Evolutionary conservation across 2,329 filamentous ascomycete genomes (phyloP).

Genomic region (Claviceps sp.): DNA sequence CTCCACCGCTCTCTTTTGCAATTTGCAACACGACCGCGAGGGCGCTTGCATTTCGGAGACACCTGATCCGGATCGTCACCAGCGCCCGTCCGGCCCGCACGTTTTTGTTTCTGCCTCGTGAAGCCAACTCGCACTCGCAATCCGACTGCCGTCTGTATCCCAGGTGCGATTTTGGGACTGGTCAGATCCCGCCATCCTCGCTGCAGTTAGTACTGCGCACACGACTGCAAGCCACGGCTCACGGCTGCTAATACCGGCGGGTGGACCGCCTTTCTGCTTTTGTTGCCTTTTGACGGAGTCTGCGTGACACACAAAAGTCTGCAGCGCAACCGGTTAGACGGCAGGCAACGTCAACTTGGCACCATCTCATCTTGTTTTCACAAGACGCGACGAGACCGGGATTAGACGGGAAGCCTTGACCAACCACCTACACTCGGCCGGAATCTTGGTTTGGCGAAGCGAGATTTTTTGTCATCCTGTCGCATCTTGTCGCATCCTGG

Average conservation of each 20-base stretch:
- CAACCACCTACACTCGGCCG: conserved; percentile 4
- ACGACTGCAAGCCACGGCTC: neutral
- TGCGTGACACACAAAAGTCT: conserved; percentile 12
- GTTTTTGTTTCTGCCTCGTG: neutral
- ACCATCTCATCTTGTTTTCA: conserved; percentile 5
- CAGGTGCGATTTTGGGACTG: neutral
- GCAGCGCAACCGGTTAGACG: conserved; percentile 12
- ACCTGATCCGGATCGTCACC: neutral
- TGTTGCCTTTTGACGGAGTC: conserved; percentile 1
- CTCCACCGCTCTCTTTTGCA: neutral
- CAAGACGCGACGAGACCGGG: neutral
- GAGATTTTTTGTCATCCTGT: conserved; percentile 8
- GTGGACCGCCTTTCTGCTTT: neutral
- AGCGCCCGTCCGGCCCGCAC: neutral
- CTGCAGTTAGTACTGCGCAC: neutral
- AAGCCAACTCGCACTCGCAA: neutral
- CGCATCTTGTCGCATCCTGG: conserved; percentile 6
- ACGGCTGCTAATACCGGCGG: neutral
- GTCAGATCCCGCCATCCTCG: neutral
- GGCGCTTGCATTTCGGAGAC: neutral
- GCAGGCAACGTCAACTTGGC: conserved; percentile 9
- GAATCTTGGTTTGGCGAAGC: conserved; percentile 5
- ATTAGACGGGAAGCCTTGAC: conserved; percentile 2
- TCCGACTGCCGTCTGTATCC: neutral
- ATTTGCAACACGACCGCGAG: neutral